Percentiles rank a stretch among this genome's conserved stretches.
These are phyloP conservation scores for Casuarina glauca DNA, from an alignment of 306 rosid species.

Conservation along the genomic window DNA sequence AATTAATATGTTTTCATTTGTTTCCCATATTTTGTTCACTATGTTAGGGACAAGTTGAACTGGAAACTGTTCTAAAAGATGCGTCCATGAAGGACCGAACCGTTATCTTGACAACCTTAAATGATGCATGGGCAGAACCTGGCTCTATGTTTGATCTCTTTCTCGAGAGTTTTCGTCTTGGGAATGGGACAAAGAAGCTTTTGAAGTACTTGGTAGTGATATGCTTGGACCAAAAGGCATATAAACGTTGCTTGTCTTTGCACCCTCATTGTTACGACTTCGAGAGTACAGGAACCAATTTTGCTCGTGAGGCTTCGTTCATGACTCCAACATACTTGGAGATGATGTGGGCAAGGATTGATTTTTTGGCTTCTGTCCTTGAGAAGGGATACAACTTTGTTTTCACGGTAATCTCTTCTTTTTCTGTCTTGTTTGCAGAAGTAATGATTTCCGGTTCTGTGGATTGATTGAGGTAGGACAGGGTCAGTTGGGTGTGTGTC, in stretches of 20 bases:
- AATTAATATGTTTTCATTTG: not conserved
- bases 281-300: slow-evolving; percentile 50
- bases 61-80: slow-evolving; percentile 39
- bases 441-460: too few relatives aligned
- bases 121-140: slow-evolving; percentile 89
- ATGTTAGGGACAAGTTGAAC: slow-evolving; percentile 22
- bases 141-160: slow-evolving; percentile 73
- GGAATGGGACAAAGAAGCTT: slow-evolving; percentile 55
- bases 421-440: not conserved
- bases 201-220: slow-evolving; percentile 65
- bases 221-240: slow-evolving; percentile 70
- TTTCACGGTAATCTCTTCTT: slow-evolving; percentile 57
- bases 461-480: too few relatives aligned
- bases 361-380: slow-evolving; percentile 61
- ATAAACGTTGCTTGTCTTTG: slow-evolving; percentile 52
- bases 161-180: slow-evolving; percentile 63
- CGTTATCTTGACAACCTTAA: slow-evolving; percentile 68
- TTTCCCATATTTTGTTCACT: not conserved
- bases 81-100: slow-evolving; percentile 68
- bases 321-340: slow-evolving; percentile 60
- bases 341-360: slow-evolving; percentile 90
- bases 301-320: slow-evolving; percentile 60
- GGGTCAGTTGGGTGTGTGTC: not conserved
- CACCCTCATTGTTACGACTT: slow-evolving; percentile 69
- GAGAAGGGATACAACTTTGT: slow-evolving; percentile 70